Evolutionary conservation across 805 yeast species (phyloP), one percentile per base, ranked within the genome.

Genomic region (Candida germanica): DNA sequence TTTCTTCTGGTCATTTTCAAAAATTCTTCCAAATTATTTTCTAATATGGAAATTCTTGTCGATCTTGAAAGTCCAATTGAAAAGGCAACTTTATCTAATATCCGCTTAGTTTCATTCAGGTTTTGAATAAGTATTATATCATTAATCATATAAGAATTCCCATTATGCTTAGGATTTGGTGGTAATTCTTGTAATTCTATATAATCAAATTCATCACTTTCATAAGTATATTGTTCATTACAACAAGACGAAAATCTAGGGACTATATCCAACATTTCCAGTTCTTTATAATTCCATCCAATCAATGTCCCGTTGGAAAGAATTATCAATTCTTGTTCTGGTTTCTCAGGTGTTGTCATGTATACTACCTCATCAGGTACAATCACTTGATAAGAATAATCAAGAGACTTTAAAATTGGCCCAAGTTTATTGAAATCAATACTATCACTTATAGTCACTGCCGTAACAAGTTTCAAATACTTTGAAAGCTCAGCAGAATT

Each of bases 201-300:
- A 56, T 65, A 88, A 56, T 89, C 96, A 77, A 88, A 75, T 49
- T 89, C 97, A 53, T 88, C 97, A 25, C 87, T 77, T 49, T 88
- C 96, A 7, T 70, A 61, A 2, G 54, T 61, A 14, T 66, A 73
- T 41, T 53, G 72, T 29, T 56, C 58, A 10, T 42, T 44, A 3
- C 62, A 73, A 2, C 85, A 77, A 0, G 54, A 48, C 30, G 64
- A 54, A 3, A 87, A 58, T 12, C 75, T 41, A 1, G 87, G 85
- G 4, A 83, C 62, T 13, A 69, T 60, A 4, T 64, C 52, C 16
- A 67, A 38, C 3, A 79, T 63, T 6, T 64, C 67, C 0, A 56
- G 39, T 58, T 89, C 96, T 12, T 66, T 60, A 47, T 86, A 60
- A 6, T 87, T 87, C 95, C 96, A 88, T 0, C 87, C 84, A 10